These are phyloP conservation scores for Fusarium tricinctum DNA, from an alignment of 2,329 filamentous ascomycete species.

Conservation along the genomic window DNA sequence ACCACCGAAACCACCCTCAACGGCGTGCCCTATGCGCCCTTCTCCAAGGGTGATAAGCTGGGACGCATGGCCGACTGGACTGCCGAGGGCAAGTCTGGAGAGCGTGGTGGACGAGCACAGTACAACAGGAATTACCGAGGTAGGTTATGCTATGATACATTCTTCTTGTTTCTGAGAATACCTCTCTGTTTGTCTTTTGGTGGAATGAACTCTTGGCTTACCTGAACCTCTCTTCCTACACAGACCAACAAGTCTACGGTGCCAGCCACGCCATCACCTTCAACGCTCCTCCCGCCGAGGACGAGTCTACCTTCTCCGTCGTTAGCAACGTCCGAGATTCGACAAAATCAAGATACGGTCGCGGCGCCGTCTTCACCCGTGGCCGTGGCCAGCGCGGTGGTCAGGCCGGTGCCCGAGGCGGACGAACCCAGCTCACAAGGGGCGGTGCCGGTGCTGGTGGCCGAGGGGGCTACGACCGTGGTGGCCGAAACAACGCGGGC, in stretches of 20 bases:
- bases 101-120: conserved; percentile 83
- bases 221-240: conserved; percentile 9
- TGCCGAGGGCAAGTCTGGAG: conserved; percentile 86
- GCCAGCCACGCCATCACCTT: conserved; percentile 89
- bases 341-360: conserved; percentile 87
- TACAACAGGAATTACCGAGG: conserved; percentile 96
- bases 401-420: conserved; percentile 73
- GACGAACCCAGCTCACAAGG: conserved; percentile 76
- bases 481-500: conserved; percentile 76
- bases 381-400: conserved; percentile 83
- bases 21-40: conserved; percentile 96
- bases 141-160: conserved; percentile 57
- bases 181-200: neutral
- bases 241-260: conserved; percentile 97
- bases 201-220: conserved; percentile 21
- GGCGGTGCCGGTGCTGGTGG: conserved; percentile 71
- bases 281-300: conserved; percentile 90
- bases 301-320: conserved; percentile 97
- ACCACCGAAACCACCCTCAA: conserved; percentile 90
- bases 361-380: conserved; percentile 91
- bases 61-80: conserved; percentile 99
- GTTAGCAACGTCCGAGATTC: conserved; percentile 95
- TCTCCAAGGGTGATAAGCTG: conserved; percentile 98
- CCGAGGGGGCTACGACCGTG: conserved; percentile 75
- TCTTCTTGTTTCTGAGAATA: neutral